phyloP scores from a whole-genome alignment of 2,329 filamentous ascomycete species.

The Neofusicoccum sp. region DNA sequence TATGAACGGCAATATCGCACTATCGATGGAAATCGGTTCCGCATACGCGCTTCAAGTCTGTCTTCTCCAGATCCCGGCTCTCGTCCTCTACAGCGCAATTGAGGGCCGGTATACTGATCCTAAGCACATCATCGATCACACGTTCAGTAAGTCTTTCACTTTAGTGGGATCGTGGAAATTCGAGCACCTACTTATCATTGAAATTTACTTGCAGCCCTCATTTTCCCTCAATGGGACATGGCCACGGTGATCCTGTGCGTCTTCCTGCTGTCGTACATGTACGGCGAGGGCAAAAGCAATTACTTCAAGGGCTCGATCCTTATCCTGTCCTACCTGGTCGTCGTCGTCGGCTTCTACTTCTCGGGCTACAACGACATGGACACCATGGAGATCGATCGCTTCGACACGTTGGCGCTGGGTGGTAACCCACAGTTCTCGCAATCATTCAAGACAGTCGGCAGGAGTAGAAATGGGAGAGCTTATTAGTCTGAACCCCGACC shows the following conservation, averaged over 20 bases:
- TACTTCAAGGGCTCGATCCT: conserved; percentile 99
- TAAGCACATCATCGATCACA: conserved; percentile 60
- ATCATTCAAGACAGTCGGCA: conserved; percentile 18
- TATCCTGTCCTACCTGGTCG: conserved; percentile 88
- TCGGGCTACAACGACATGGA: conserved; percentile 65
- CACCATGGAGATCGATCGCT: conserved; percentile 37
- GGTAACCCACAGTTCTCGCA: conserved; percentile 21
- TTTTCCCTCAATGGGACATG: conserved; percentile 99
- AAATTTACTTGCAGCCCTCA: conserved; percentile 58
- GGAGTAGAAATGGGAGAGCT: conserved; percentile 7
- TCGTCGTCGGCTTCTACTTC: conserved; percentile 89
- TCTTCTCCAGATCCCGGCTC: conserved; percentile 86
- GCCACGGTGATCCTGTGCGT: conserved; percentile 94
- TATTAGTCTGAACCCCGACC: background rate
- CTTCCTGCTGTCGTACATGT: conserved; percentile 95
- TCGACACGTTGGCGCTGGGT: conserved; percentile 39
- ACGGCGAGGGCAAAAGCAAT: conserved; percentile 98
- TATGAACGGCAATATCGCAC: conserved; percentile 98
- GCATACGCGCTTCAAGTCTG: conserved; percentile 97
- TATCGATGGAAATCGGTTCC: conserved; percentile 98
- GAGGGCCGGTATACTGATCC: conserved; percentile 63
- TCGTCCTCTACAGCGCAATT: conserved; percentile 87
- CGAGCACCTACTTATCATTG: background rate
- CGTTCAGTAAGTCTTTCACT: conserved; percentile 59
- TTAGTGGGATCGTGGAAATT: background rate